Evolutionary conservation across 352 stramenopile species (phyloP), one percentile per base, ranked within the genome.

Genomic region (Pythium dissimile): DNA sequence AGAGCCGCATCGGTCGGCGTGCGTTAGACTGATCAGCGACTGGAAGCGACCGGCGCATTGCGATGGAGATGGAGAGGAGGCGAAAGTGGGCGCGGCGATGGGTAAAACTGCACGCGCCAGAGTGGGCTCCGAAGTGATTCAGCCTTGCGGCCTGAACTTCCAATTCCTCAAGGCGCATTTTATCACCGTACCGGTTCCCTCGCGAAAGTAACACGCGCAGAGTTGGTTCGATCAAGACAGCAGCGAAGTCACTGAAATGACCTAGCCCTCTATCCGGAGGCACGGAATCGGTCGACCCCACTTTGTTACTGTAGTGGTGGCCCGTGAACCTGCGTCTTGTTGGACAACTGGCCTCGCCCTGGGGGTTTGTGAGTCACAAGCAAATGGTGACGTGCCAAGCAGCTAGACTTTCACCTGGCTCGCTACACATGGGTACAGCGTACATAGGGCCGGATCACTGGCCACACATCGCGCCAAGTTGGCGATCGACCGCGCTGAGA

Each of bases 211-310:
- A 38, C 26, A 30, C 16, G 26, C 18, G n/a, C n/a, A n/a, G n/a
- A n/a, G n/a, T n/a, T n/a, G n/a, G n/a, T n/a, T n/a, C n/a, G n/a
- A n/a, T n/a, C n/a, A n/a, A n/a, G n/a, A n/a, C n/a, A n/a, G n/a
- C n/a, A 43, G 10, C 28, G 21, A 15, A 30, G 31, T 23, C 9
- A 35, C 50, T 58, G 50, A 58, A 58, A 7, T 38, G 50, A 58
- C 50, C 50, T 58, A 58, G 20, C 49, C 50, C 50, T 58, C 50
- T 58, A 31, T 58, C 38, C 50, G 49, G 50, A 5, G 5, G 26
- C 37, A n/a, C 9, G 15, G 1, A 58, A 39, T 46, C 8, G 2
- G 7, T 21, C 15, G 39, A 47, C 5, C 34, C 34, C 12, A 41
- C 31, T n/a, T n/a, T n/a, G n/a, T n/a, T n/a, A n/a, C n/a, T n/a